Conservation (phyloP, 371 early-diverging fungal species). For the Mucor racemosus region DNA sequence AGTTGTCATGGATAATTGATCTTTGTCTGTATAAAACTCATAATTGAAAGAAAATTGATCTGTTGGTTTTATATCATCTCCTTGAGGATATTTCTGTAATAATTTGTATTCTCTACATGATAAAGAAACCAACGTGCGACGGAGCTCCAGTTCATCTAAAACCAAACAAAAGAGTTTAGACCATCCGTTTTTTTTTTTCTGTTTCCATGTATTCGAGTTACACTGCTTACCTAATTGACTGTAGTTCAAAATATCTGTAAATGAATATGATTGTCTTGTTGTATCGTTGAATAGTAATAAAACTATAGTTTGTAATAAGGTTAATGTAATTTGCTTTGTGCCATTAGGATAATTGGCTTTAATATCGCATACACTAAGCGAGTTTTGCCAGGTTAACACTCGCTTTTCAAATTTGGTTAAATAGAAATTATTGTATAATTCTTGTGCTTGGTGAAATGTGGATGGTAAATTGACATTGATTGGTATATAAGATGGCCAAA, state of each 20-base stretch:
- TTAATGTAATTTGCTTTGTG: conserved; percentile 71
- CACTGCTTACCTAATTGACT: conserved; percentile 64
- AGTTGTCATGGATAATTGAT: conserved; percentile 83
- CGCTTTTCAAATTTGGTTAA: conserved; percentile 74
- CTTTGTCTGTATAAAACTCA: conserved; percentile 64
- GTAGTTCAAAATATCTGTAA: conserved; percentile 67
- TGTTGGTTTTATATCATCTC: conserved; percentile 56
- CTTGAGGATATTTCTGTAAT: conserved; percentile 67
- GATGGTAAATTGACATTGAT: conserved; percentile 68
- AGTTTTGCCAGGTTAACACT: conserved; percentile 85
- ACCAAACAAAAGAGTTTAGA: not conserved
- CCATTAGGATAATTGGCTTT: conserved; percentile 71
- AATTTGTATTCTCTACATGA: conserved; percentile 81
- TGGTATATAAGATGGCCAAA: conserved; percentile 93
- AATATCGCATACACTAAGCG: conserved; percentile 78
- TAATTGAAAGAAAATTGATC: conserved; percentile 76
- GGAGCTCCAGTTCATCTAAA: conserved; percentile 74
- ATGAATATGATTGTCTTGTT: conserved; percentile 54
- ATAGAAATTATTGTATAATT: conserved; percentile 80
- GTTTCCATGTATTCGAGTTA: not conserved
- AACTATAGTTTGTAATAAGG: conserved; percentile 77
- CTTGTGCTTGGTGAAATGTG: conserved; percentile 57
- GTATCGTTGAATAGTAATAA: conserved; percentile 77
- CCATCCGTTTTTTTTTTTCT: not conserved
- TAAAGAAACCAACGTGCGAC: conserved; percentile 82